Base-by-base conservation (phyloP, 1,139 yeast species). In the Schizosaccharomyces versatilis region DNA sequence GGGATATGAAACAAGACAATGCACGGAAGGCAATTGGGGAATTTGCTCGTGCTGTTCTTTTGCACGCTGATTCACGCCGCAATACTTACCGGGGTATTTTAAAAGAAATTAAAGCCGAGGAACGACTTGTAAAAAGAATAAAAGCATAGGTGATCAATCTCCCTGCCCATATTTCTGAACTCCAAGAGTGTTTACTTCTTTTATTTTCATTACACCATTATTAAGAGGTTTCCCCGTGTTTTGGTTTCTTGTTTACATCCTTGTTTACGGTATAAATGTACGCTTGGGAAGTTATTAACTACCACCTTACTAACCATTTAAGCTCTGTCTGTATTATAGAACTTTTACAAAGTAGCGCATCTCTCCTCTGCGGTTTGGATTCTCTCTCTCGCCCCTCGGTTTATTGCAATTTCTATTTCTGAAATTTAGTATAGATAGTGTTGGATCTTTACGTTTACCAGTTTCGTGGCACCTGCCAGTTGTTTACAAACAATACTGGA, bases 21-120 rank as follows among this genome's bases (percentile, higher is more conserved):
- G 78, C 88, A 38, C 73, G 78, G 49, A 74, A 75, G 48, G 76
- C 84, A 38, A 71, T 83, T 55, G 73, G 75, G 15, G 75, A 73
- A 51, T 75, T 75, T 60, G 78, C 94, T 0, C 76, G 78, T 52
- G 70, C 74, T 41, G 93, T 76, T 0, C 69, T 85, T 56, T 69
- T 82, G 44, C 81, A 75, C 61, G 95, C 95, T 0, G 72, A 84
- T 60, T 69, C 86, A 60, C 73, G 95, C 59, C 69, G 74, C 38
- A 76, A 77, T 62, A 78, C 86, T 58, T 80, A 65, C 57, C 67
- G 66, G 54, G 70, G 67, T 55, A 67, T 65, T 9, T 61, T 67
- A 9, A 49, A 49, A 32, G 42, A 38, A 15, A 17, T 36, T 14
- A 32, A 38, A n/a, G n/a, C 14, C 7, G 41, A 49, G 12, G 19